Evolutionary conservation across 805 yeast species (phyloP).

Genomic region (Wickerhamiella alocasiicola): DNA sequence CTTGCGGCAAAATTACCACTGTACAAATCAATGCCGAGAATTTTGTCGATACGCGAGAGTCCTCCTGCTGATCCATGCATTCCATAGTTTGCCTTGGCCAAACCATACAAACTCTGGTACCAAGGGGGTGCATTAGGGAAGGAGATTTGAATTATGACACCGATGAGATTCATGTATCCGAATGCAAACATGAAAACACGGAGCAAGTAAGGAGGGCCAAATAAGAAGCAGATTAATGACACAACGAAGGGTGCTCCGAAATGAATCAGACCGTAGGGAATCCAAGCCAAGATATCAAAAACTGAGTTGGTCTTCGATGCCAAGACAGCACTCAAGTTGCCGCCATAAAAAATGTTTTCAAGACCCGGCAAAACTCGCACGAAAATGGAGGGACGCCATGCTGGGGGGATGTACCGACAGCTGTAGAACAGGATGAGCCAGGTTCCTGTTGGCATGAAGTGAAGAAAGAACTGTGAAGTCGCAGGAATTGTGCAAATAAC

Average conservation of each 20-base stretch:
- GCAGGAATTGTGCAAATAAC: constrained; percentile 52
- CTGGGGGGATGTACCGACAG: constrained; percentile 58
- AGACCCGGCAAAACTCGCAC: constrained; percentile 83
- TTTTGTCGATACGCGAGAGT: constrained; percentile 66
- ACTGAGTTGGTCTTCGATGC: constrained; percentile 56
- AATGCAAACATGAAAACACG: constrained; percentile 83
- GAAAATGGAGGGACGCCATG: constrained; percentile 74
- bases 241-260: constrained; percentile 84
- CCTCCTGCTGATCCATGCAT: constrained; percentile 97
- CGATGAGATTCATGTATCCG: constrained; percentile 84
- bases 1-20: constrained; percentile 71
- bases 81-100: constrained; percentile 78
- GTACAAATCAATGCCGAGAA: constrained; percentile 72
- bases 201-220: constrained; percentile 82
- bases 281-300: constrained; percentile 81
- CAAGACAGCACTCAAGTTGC: constrained; percentile 69
- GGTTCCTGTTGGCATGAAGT: constrained; percentile 69
- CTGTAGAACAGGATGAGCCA: constrained; percentile 79
- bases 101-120: constrained; percentile 77
- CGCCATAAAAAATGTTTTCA: constrained; percentile 87
- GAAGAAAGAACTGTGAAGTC: constrained; percentile 71
- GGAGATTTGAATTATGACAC: constrained; percentile 67
- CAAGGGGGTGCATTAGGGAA: constrained; percentile 98
- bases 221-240: constrained; percentile 63
- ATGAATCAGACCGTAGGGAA: constrained; percentile 87